Percentiles rank a stretch among this genome's conserved stretches.
These are phyloP conservation scores for Ramalina peruviana DNA, from an alignment of 495 filamentous ascomycete species.

Conservation along the genomic window DNA sequence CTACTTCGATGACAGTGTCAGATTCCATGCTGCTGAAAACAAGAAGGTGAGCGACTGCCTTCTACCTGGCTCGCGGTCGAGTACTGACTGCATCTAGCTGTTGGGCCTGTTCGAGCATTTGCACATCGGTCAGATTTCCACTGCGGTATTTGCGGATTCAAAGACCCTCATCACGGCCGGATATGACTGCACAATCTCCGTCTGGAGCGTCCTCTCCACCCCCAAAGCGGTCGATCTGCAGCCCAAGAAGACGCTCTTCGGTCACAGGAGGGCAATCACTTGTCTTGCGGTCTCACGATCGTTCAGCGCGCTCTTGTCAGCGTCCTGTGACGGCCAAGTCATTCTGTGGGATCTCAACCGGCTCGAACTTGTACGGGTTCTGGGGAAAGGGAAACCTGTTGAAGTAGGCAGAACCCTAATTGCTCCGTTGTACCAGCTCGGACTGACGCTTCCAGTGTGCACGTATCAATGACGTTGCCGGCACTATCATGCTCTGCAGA, in stretches of 20 bases:
- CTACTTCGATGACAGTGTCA: constrained; percentile 80
- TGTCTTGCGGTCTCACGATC: constrained; percentile 71
- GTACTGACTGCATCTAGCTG: constrained; percentile 23
- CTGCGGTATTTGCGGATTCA: constrained; percentile 72
- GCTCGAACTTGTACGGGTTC: constrained; percentile 65
- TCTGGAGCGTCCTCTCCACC: constrained; percentile 55
- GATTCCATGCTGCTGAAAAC: constrained; percentile 73
- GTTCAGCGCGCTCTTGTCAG: constrained; percentile 74
- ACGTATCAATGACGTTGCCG: constrained; percentile 75
- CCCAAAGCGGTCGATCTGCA: constrained; percentile 64
- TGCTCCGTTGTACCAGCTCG: neutral
- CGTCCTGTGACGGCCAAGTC: constrained; percentile 64
- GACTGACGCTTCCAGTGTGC: constrained; percentile 42
- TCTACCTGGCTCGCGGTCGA: neutral
- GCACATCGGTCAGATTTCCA: constrained; percentile 75
- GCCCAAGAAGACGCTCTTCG: constrained; percentile 71
- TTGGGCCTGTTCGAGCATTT: constrained; percentile 85
- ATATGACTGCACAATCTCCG: constrained; percentile 75
- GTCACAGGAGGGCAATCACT: constrained; percentile 70
- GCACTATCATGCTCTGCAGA: constrained; percentile 73
- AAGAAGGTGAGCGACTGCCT: constrained; percentile 35
- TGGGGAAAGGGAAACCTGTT: constrained; percentile 39
- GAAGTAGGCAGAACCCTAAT: constrained; percentile 26
- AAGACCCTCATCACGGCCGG: constrained; percentile 83
- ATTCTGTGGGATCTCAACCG: constrained; percentile 92